Base-by-base conservation (phyloP, 2,329 filamentous ascomycete species). In the Xylariaceae sp. region DNA sequence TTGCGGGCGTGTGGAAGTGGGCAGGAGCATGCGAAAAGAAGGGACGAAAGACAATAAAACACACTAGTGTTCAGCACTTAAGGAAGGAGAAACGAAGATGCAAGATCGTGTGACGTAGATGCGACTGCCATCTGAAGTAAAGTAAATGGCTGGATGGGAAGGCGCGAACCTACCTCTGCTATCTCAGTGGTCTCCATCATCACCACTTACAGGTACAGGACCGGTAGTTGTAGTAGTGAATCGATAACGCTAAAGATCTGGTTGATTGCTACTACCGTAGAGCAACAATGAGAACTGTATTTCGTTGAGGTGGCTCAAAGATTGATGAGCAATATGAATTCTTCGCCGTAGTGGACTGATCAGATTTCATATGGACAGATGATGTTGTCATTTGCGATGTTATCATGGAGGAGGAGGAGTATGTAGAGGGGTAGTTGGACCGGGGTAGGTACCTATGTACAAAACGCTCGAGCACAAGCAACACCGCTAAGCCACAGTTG, bases 151-250 rank as follows among this genome's bases (percentile, higher is more conserved):
- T 23, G 50, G 53, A 55, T 30, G 42, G 13, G 51, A 56, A 23
- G 9, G 34, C 42, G 34, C 15, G 30, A 17, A 62, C 61, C 58
- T 59, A 64, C 63, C 23, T 51, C 49, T 42, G 57, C 49, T 42
- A 59, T 48, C 34, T 66, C 64, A 58, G 58, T 17, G 34, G 59
- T 53, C 61, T 65, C 62, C 64, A 66, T 66, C 48, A 57, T 63
- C 51, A 60, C 52, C 15, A 18, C 23, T 44, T 59, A 18, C 15
- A 17, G 42, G 57, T 30, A 37, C 57, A 35, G 37, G 17, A 42
- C 30, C 30, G 3, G 34, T 13, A 51, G 10, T 10, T 15, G 37
- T 13, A 9, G 13, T 9, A 9, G 23, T 15, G 10, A 17, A 9
- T 15, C n/a, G 6, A 30, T 4, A 7, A 15, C 23, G 18, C 49